Base-by-base conservation (phyloP, 2,329 filamentous ascomycete genomes). In the Phyllosticta capitalensis region DNA sequence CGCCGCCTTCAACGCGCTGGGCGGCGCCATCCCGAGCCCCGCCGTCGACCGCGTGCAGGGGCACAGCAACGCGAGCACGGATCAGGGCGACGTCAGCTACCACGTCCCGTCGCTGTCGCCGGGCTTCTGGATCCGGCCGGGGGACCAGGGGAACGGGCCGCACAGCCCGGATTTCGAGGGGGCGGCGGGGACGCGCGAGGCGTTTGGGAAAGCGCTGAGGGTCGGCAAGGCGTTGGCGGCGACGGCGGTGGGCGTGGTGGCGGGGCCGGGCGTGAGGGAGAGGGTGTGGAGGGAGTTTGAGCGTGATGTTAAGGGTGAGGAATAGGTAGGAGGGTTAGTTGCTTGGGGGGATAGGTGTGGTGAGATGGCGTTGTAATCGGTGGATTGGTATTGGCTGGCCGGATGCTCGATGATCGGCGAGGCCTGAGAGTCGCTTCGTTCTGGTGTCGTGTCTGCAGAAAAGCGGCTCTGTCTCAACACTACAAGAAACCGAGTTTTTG, bases 31-130 rank as follows among this genome's bases (percentile, higher is more conserved):
- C 1, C 67, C 72, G 0, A 62, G 62, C 1, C 71, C 72, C 10
- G 75, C 77, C 2, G 54, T 76, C 6, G 78, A 79, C 59, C 69
- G 74, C 56, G 67, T 75, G 9, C 65, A 68, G 3, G 76, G 77
- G 0, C 66, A 70, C 22, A 78, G 76, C n/a, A 76, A 74, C 65
- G 81, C 82, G 4, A 82, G 79, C 63, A 83, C 81, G 0, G 83
- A 85, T 65, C 81, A 84, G 69, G 83, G 83, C 0, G 77, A 85
- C 62, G 69, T 85, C 58, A 83, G 79, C 63, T 79, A 84, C 64
- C 79, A 75, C 1, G 76, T 84, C 73, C 83, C 82, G 48, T 81
- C 78, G 57, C 67, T 85, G 45, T 80, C 75, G 59, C 72, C 76
- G 0, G 77, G 77, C 6, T 84, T 83, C 65, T 73, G 74, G 24